Conservation (phyloP, 805 yeast genomes). For the Kazachstania africana region DNA sequence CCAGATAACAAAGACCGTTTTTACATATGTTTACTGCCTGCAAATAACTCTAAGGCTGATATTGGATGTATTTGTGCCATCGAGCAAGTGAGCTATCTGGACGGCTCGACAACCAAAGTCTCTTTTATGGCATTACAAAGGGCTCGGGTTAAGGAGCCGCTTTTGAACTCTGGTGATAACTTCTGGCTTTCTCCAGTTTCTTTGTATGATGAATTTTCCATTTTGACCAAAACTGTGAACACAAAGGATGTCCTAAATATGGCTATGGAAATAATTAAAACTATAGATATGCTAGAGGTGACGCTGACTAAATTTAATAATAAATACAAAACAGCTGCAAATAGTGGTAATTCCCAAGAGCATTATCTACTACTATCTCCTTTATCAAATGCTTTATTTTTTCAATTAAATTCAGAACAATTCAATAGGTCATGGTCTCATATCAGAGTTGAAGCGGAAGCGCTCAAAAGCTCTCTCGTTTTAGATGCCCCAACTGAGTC, state of each 20-base stretch:
- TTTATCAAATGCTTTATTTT: slow-evolving; percentile 42
- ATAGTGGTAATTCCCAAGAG: slow-evolving; percentile 10
- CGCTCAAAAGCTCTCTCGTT: slow-evolving; percentile 12
- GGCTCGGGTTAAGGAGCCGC: slow-evolving; percentile 8
- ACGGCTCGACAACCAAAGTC: slow-evolving; percentile 3
- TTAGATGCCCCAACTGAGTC: slow-evolving; percentile 5
- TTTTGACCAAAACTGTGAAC: too few relatives aligned
- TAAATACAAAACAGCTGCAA: slow-evolving; percentile 21
- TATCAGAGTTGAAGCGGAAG: slow-evolving; percentile 9
- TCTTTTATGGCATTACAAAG: slow-evolving; percentile 12
- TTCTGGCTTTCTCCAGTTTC: slow-evolving; percentile 8
- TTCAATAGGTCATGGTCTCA: slow-evolving; percentile 34
- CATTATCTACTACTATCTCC: slow-evolving; percentile 44
- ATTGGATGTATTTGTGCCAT: slow-evolving; percentile 12
- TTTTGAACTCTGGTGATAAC: slow-evolving; percentile 7
- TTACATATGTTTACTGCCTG: slow-evolving; percentile 16
- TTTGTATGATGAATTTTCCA: slow-evolving; percentile 1
- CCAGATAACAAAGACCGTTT: background rate
- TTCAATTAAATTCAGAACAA: slow-evolving; percentile 40
- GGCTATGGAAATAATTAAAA: too few relatives aligned
- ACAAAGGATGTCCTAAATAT: too few relatives aligned
- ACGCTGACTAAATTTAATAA: too few relatives aligned
- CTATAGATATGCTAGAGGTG: too few relatives aligned
- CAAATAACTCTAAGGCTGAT: slow-evolving; percentile 5
- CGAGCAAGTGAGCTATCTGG: too few relatives aligned